These are phyloP conservation scores for Fusarium abutilonis DNA, from an alignment of 2,329 filamentous ascomycete genomes.

Conservation along the genomic window DNA sequence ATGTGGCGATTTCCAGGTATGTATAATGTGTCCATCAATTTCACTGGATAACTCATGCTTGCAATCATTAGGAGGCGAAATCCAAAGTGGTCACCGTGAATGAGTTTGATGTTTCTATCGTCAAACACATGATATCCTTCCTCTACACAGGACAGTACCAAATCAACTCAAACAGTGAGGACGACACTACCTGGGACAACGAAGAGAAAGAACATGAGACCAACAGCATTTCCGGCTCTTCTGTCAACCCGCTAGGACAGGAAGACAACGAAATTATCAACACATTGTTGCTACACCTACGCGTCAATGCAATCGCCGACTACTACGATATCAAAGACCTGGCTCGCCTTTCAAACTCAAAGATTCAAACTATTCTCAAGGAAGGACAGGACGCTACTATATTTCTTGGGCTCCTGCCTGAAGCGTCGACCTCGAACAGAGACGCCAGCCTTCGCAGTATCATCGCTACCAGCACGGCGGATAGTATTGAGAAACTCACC, in stretches of 20 bases:
- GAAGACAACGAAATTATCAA: neutral
- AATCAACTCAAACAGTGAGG: neutral
- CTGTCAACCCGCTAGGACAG: fast-evolving
- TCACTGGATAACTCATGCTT: neutral
- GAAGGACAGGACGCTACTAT: fast-evolving
- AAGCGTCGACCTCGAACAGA: neutral
- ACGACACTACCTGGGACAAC: fast-evolving
- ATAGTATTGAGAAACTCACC: neutral
- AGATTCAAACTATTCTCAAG: neutral
- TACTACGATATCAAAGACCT: neutral
- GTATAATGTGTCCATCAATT: neutral
- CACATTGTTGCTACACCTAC: neutral
- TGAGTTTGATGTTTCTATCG: neutral
- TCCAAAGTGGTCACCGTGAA: neutral
- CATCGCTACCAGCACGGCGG: neutral
- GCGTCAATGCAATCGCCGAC: constrained; percentile 7
- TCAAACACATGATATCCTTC: neutral
- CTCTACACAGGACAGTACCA: constrained; percentile 1
- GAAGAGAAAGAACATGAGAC: fast-evolving
- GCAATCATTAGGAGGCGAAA: neutral
- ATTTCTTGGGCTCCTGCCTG: neutral
- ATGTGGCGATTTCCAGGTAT: neutral
- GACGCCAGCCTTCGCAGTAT: fast-evolving
- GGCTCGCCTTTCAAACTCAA: neutral
- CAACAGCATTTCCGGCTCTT: fast-evolving